Conservation (phyloP, 371 early-diverging fungal genomes). For the Zychaea mexicana region DNA sequence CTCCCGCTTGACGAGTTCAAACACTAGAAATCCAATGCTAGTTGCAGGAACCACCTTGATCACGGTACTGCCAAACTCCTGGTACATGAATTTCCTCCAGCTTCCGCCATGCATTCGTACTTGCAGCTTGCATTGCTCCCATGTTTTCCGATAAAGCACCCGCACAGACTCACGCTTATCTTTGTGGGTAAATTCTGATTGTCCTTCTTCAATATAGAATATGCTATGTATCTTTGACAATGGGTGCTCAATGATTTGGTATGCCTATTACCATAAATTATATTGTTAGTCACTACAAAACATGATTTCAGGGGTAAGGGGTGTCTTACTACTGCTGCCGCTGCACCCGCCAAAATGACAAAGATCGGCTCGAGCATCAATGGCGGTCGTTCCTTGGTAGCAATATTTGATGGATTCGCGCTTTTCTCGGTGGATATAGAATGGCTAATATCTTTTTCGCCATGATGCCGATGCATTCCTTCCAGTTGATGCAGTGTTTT, state of each 20-base stretch:
- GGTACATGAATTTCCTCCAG: constrained; percentile 62
- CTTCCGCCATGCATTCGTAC: constrained; percentile 47
- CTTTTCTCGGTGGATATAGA: not conserved
- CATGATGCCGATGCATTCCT: constrained; percentile 17
- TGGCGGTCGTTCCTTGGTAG: constrained; percentile 43
- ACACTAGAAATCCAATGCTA: constrained; percentile 71
- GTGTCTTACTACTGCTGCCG: constrained; percentile 62
- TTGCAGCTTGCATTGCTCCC: constrained; percentile 53
- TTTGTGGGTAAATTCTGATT: constrained; percentile 52
- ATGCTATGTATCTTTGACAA: constrained; percentile 71
- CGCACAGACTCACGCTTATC: constrained; percentile 32
- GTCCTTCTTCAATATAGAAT: constrained; percentile 68
- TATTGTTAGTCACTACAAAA: too few species aligned
- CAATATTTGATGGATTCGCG: not conserved
- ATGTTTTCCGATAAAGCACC: constrained; percentile 55
- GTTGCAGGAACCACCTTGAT: constrained; percentile 74
- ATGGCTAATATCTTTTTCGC: not conserved
- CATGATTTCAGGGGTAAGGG: not conserved
- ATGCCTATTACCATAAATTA: constrained; percentile 43
- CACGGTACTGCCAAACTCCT: constrained; percentile 67
- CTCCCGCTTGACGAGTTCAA: constrained; percentile 72
- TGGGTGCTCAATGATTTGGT: constrained; percentile 76
- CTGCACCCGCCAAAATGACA: constrained; percentile 71
- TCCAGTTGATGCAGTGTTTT: constrained; percentile 34
- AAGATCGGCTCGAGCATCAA: constrained; percentile 67